Conservation (phyloP, 2,329 filamentous ascomycete genomes). For the Colletotrichum sp. region DNA sequence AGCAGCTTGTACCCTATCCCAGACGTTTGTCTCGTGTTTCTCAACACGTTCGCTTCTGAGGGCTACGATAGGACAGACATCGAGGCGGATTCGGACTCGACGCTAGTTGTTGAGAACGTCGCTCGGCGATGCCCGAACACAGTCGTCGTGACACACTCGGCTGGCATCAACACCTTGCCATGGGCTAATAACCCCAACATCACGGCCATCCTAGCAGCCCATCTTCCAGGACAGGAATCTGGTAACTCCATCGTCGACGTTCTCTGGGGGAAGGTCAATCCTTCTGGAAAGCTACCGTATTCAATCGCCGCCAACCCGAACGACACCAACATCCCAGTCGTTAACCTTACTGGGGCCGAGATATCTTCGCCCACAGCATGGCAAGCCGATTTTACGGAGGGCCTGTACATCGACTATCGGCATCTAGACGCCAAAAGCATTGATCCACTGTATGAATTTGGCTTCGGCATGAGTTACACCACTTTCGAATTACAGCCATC, state of each 20-base stretch:
- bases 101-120: slow-evolving; percentile 60
- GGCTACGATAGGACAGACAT: slow-evolving; percentile 64
- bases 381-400: slow-evolving; percentile 56
- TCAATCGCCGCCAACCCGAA: slow-evolving; percentile 51
- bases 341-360: slow-evolving; percentile 61
- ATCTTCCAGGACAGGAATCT: slow-evolving; percentile 76
- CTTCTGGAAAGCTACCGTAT: slow-evolving; percentile 54
- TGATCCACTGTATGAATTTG: slow-evolving; percentile 63
- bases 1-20: slow-evolving; percentile 53
- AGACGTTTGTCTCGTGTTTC: slow-evolving; percentile 72
- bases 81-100: slow-evolving; percentile 68
- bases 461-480: slow-evolving; percentile 72
- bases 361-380: slow-evolving; percentile 61
- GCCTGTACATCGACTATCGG: slow-evolving; percentile 60
- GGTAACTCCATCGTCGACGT: slow-evolving; percentile 78
- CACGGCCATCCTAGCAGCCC: slow-evolving; percentile 78
- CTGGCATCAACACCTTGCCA: slow-evolving; percentile 61
- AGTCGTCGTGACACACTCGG: slow-evolving; percentile 67
- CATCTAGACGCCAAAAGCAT: slow-evolving; percentile 55
- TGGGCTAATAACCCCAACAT: slow-evolving; percentile 69
- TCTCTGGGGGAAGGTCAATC: slow-evolving; percentile 64
- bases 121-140: slow-evolving; percentile 57
- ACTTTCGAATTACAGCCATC: slow-evolving; percentile 59
- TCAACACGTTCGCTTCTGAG: slow-evolving; percentile 72
- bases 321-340: slow-evolving; percentile 48